Conservation (phyloP, 768 basidiomycete species). For the Rhodotorula babjevae region DNA sequence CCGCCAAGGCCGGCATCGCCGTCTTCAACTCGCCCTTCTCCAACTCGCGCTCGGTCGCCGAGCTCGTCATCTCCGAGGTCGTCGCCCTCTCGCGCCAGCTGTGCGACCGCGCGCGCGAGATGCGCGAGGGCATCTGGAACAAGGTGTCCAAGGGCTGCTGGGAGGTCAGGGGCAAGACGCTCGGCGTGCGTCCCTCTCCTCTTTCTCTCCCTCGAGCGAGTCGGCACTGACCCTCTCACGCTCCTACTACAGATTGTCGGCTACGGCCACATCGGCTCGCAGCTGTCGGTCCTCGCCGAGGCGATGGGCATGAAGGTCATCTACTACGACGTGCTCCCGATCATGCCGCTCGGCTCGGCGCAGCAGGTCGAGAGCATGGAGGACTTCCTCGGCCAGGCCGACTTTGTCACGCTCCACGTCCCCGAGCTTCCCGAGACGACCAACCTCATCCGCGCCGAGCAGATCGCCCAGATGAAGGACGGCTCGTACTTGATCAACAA, state of each 20-base stretch:
- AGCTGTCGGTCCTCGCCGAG: conserved; percentile 93
- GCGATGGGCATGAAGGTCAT: conserved; percentile 91
- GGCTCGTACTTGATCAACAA: conserved; percentile 97
- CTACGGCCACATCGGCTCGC: conserved; percentile 96
- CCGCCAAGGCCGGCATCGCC: conserved; percentile 81
- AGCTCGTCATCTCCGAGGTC: conserved; percentile 91
- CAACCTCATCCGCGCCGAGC: conserved; percentile 75
- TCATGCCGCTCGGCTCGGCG: conserved; percentile 95
- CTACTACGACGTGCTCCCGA: conserved; percentile 89
- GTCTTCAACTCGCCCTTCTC: conserved; percentile 96
- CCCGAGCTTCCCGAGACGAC: conserved; percentile 94
- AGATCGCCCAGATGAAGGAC: conserved; percentile 87
- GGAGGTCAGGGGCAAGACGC: conserved; percentile 95
- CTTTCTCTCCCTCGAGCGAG: no score
- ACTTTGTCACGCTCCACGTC: conserved; percentile 94
- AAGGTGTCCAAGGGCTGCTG: conserved; percentile 98
- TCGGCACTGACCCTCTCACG: not conserved
- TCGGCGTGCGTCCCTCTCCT: conserved; percentile 53
- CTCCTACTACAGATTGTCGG: conserved; percentile 62
- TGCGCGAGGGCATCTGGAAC: conserved; percentile 91
- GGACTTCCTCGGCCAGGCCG: conserved; percentile 68
- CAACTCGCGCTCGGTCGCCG: conserved; percentile 89
- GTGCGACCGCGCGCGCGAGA: conserved; percentile 78
- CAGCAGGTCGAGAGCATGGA: conserved; percentile 77
- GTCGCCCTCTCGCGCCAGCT: conserved; percentile 91